These are phyloP conservation scores for Rheum nobile DNA, from an alignment of 148 eudicot genomes.

Conservation along the genomic window DNA sequence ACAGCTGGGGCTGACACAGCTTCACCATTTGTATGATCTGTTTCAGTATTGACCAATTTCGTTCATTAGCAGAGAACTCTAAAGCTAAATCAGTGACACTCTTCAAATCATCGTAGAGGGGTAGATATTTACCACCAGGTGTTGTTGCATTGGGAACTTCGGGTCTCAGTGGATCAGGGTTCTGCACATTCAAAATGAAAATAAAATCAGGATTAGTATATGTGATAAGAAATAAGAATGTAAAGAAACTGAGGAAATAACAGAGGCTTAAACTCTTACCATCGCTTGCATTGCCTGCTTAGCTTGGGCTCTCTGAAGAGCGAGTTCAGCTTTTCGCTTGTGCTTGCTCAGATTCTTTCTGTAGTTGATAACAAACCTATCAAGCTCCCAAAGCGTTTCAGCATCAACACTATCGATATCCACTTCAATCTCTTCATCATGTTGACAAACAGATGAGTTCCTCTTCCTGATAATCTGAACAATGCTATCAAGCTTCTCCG, in stretches of 20 bases:
- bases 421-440: conserved; percentile 85
- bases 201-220: not conserved
- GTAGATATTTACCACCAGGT: conserved; percentile 37
- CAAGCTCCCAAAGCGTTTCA: conserved; percentile 94
- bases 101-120: conserved; percentile 22
- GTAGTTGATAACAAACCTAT: conserved; percentile 79
- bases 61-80: not conserved
- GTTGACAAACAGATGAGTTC: conserved; percentile 56
- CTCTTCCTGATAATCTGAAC: conserved; percentile 77
- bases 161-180: conserved; percentile 9
- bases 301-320: conserved; percentile 26
- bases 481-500: conserved; percentile 70
- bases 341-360: conserved; percentile 77
- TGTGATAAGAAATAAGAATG: not conserved
- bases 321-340: conserved; percentile 70
- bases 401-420: conserved; percentile 82
- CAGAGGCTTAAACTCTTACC: not conserved
- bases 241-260: not conserved
- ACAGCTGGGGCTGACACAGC: conserved; percentile 25
- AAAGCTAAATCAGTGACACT: not conserved
- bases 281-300: conserved; percentile 22
- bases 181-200: not conserved
- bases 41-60: not conserved
- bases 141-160: conserved; percentile 24
- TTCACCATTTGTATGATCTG: conserved; percentile 31